Percentiles rank a stretch among this genome's conserved stretches.
phyloP scores from a whole-genome alignment of 768 basidiomycete genomes.

The Mrakia blollopis region DNA sequence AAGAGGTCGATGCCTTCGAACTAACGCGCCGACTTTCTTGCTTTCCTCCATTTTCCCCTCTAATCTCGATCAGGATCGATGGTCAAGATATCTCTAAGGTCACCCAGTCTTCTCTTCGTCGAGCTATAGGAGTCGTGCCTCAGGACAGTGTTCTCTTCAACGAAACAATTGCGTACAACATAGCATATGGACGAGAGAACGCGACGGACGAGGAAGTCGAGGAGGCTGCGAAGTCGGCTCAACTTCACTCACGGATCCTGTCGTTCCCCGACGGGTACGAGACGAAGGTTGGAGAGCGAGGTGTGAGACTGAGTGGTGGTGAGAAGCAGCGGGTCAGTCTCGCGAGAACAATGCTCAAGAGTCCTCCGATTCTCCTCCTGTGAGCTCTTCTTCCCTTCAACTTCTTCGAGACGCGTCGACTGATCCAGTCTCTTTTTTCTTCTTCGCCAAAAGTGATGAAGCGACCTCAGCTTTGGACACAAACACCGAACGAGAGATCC shows the following conservation, averaged over 20 bases:
- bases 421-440: slow-evolving; percentile 12
- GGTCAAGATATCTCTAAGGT: slow-evolving; percentile 82
- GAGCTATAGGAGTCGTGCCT: slow-evolving; percentile 83
- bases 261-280: slow-evolving; percentile 79
- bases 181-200: slow-evolving; percentile 71
- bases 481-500: slow-evolving; percentile 82
- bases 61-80: slow-evolving; percentile 54
- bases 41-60: too few species aligned
- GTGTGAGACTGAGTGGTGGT: slow-evolving; percentile 75
- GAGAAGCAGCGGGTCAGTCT: slow-evolving; percentile 72
- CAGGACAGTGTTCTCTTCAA: slow-evolving; percentile 68
- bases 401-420: neutral
- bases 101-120: slow-evolving; percentile 71
- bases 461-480: slow-evolving; percentile 68
- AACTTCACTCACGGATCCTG: slow-evolving; percentile 80
- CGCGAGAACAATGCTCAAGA: slow-evolving; percentile 25
- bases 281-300: slow-evolving; percentile 82
- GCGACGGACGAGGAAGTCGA: slow-evolving; percentile 69
- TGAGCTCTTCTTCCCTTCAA: slow-evolving; percentile 46
- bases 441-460: slow-evolving; percentile 34
- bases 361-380: slow-evolving; percentile 73
- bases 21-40: neutral
- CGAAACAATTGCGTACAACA: slow-evolving; percentile 41
- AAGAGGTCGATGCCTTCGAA: neutral
- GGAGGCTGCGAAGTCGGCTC: slow-evolving; percentile 70